Base-by-base conservation (phyloP, 2,329 filamentous ascomycete species). In the Grosmannia huntii region DNA sequence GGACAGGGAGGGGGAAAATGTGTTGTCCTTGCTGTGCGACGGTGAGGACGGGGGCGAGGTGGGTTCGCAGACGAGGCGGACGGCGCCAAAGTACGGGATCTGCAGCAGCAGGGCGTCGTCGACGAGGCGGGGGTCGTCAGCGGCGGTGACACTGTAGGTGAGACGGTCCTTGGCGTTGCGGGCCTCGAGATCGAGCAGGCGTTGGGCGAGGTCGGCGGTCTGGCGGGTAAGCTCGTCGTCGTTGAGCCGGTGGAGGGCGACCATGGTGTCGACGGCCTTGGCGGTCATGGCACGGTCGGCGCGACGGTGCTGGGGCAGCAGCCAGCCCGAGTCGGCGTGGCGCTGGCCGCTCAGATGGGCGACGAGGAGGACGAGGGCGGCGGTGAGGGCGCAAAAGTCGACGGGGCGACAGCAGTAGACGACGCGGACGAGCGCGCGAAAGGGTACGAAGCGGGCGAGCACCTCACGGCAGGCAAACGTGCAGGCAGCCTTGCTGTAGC, bases 391-490 rank as follows among this genome's bases (percentile, higher is more conserved):
- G 49, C 75, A 65, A 33, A 75, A 73, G 59, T 77, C 73, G 23
- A 72, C 63, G 3, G 72, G 72, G 1, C 71, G 72, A 57, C 73
- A 76, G 62, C 71, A 75, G 4, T 65, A 65, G 19, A 66, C 62
- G 6, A 60, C 62, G 2, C 66, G 59, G 31, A 68, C 63, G 23
- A 65, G 66, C 46, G 57, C 64, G 25, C 70, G 70, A 53, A 75
- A 73, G 12, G 64, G 57, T 12, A 74, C 61, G 59, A 72, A 77
- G 3, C 68, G 68, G 1, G 65, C 60, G 2, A 78, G 62, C 25
- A 75, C 65, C 56, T 73, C 72, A 4, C 76, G 74, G 41, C 71
- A 72, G 28, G 73, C 72, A 33, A 67, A 71, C 1, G 73, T 64
- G 48, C 70, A 69, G 0, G 71, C 71, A 28, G 72, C 67, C 46